Evolutionary conservation across 805 yeast genomes (phyloP).

Genomic region (Wickerhamomyces subpelliculosus): DNA sequence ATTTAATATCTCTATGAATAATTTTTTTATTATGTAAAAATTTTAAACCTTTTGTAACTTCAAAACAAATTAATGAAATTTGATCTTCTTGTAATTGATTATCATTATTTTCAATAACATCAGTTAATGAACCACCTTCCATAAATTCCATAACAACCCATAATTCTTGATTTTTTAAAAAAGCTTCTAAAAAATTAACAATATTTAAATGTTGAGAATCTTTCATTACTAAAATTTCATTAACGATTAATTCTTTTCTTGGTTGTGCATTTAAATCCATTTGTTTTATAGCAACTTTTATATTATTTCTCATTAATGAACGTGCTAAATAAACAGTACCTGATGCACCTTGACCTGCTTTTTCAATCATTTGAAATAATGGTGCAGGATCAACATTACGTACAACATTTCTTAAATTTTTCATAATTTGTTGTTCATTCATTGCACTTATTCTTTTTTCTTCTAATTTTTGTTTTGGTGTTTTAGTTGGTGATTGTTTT

Average conservation of each 20-base stretch:
- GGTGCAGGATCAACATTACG: constrained; percentile 82
- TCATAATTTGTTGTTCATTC: constrained; percentile 84
- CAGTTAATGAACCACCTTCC: constrained; percentile 98
- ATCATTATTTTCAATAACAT: constrained; percentile 86
- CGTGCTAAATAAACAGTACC: constrained; percentile 92
- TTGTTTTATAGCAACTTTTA: constrained; percentile 91
- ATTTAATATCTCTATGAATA: constrained; percentile 94
- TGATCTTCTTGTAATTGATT: constrained; percentile 70
- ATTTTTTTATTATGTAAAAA: constrained; percentile 88
- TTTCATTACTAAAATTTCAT: constrained; percentile 94
- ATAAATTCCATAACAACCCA: constrained; percentile 99
- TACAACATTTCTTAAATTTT: constrained; percentile 76
- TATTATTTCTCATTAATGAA: constrained; percentile 45
- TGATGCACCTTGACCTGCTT: constrained; percentile 97
- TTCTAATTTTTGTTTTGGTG: constrained; percentile 29
- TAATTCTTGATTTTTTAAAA: constrained; percentile 67
- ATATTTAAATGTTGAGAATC: constrained; percentile 92
- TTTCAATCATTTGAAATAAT: constrained; percentile 65
- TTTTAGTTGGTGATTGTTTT: constrained; percentile 7
- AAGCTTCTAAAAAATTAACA: constrained; percentile 91
- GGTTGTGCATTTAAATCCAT: constrained; percentile 91
- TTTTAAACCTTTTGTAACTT: constrained; percentile 85
- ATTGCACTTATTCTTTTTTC: constrained; percentile 53
- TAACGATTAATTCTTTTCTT: constrained; percentile 88
- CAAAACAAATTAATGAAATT: constrained; percentile 85